Evolutionary conservation across 306 rosid species (phyloP).

Genomic region (Citrullus mucosospermus): DNA sequence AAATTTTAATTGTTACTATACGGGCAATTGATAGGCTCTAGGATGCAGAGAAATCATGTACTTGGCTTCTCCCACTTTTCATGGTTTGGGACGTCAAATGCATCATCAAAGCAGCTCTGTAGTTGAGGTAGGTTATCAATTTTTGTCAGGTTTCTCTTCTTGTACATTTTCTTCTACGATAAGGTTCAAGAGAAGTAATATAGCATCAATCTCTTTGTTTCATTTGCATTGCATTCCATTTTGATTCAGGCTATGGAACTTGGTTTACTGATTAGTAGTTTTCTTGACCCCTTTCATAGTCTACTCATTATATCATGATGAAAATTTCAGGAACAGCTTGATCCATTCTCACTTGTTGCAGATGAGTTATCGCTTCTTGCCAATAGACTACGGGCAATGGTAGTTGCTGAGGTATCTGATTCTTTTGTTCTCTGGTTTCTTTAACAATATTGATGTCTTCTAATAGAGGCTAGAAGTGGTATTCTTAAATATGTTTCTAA

Average conservation of each 20-base stretch:
- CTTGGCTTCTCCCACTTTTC: constrained; percentile 27
- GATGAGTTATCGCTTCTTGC: constrained; percentile 77
- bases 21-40: constrained; percentile 29
- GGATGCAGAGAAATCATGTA: constrained; percentile 29
- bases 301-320: constrained; percentile 3
- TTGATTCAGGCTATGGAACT: neutral
- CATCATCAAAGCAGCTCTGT: constrained; percentile 75
- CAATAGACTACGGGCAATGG: constrained; percentile 63
- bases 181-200: neutral
- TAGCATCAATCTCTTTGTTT: neutral
- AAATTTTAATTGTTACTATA: neutral
- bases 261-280: neutral
- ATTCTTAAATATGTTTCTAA: neutral
- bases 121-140: constrained; percentile 41
- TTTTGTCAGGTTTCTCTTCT: neutral
- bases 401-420: constrained; percentile 64
- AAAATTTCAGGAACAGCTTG: constrained; percentile 56
- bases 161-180: neutral
- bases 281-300: neutral
- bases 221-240: neutral
- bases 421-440: constrained; percentile 9
- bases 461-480: constrained; percentile 5
- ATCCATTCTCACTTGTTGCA: constrained; percentile 88
- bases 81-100: constrained; percentile 40
- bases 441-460: neutral